These are phyloP conservation scores for Pseudopithomyces maydicus DNA, from an alignment of 2,329 filamentous ascomycete species.

Conservation along the genomic window DNA sequence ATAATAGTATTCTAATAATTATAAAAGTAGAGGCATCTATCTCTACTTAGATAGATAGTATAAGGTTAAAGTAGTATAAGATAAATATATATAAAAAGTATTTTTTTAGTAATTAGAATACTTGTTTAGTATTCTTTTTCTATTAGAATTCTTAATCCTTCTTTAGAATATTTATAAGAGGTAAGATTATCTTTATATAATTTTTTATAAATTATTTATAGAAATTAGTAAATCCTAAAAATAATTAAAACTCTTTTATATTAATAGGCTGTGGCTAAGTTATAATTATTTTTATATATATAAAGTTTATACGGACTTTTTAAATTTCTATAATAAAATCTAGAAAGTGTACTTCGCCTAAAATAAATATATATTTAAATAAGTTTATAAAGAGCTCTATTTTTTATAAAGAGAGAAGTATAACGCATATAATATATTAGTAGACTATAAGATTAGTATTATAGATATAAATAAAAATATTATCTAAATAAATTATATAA, in stretches of 20 bases:
- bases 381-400: not conserved
- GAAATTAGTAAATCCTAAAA: slow-evolving; percentile 6
- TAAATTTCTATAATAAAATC: not conserved
- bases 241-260: slow-evolving; percentile 1
- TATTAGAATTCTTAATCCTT: not conserved
- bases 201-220: slow-evolving; percentile 1
- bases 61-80: not conserved
- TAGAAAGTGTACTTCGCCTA: not conserved
- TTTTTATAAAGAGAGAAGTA: not conserved
- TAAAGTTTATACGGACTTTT: not conserved
- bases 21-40: not conserved
- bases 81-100: not conserved
- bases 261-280: not conserved
- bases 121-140: not conserved
- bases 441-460: not conserved
- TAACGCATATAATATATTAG: not conserved
- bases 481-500: slow-evolving; percentile 18
- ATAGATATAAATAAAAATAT: slow-evolving; percentile 16
- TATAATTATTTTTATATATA: not conserved
- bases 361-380: not conserved
- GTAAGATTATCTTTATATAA: not conserved
- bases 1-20: not conserved
- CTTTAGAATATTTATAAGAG: not conserved
- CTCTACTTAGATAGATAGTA: not conserved
- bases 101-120: not conserved